Base-by-base conservation (phyloP, 2,329 filamentous ascomycete genomes). In the Ophiostoma angusticollis region DNA sequence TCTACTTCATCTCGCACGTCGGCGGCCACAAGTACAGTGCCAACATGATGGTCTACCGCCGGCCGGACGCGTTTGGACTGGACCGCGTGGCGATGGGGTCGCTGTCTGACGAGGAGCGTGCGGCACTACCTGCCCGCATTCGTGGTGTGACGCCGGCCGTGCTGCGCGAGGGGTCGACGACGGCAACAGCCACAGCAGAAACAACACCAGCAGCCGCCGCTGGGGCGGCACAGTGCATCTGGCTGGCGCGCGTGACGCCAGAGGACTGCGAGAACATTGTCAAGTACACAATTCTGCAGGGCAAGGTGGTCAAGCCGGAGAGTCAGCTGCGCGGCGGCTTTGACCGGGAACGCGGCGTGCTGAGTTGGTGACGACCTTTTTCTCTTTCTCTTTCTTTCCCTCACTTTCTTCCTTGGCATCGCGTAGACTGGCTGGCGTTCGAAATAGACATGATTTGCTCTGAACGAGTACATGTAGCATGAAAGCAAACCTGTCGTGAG, bases 21-120 rank as follows among this genome's bases (percentile, higher is more conserved):
- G 91, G 91, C 21, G 91, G 91, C 0, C 91, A 98, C 65, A 95
- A 95, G 64, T 96, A 93, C 62, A 78, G 80, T 33, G 91, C 91
- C 21, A 98, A 98, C 52, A 76, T 96, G 50, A 83, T 98, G 65
- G 68, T 98, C 1, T 96, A 98, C 58, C 73, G 91, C 9, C 70
- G 71, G 39, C 66, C 64, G 6, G 65, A 75, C 49, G 65, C 72
- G 1, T 76, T 74, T 51, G 71, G 70, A 0, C 49, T 71, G 30
- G 71, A 74, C 41, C 39, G 14, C 14, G 65, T 68, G 31, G 55
- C 49, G 53, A 57, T 55, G 47, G 60, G 37, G 14, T 58, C 43
- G 50, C 50, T 56, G 35, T 48, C 58, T 22, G 50, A 44, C 9
- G 54, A 58, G 3, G 61, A 62, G 37, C 61, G 61, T 2, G 49